Conservation (phyloP, 805 yeast species). For the Kodamaea sagamina region DNA sequence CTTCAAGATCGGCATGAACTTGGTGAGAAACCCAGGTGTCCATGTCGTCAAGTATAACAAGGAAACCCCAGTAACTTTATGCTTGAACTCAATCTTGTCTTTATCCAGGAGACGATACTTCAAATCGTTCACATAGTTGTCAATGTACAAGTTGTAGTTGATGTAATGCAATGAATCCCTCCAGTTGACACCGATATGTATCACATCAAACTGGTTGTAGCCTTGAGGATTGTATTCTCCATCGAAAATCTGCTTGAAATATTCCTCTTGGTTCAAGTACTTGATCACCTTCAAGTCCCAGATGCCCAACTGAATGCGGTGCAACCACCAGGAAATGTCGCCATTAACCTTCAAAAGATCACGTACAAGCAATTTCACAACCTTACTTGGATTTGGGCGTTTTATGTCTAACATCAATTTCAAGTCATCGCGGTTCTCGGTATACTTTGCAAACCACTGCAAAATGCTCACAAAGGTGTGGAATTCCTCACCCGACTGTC, state of each 20-base stretch:
- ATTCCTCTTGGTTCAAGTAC: constrained; percentile 41
- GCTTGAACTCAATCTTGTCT: constrained; percentile 21
- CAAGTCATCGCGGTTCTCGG: constrained; percentile 21
- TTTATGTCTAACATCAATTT: constrained; percentile 44
- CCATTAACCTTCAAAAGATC: constrained; percentile 30
- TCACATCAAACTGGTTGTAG: constrained; percentile 32
- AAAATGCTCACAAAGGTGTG: constrained; percentile 34
- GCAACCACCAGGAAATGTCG: constrained; percentile 41
- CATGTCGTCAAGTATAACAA: constrained; percentile 40
- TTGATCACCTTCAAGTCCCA: constrained; percentile 43
- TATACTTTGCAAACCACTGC: constrained; percentile 32
- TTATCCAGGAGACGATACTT: constrained; percentile 11
- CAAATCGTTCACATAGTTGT: constrained; percentile 17
- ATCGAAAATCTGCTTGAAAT: constrained; percentile 29
- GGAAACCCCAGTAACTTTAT: constrained; percentile 38
- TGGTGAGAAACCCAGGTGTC: constrained; percentile 35
- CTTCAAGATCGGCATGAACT: constrained; percentile 39
- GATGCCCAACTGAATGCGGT: constrained; percentile 40
- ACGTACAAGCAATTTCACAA: constrained; percentile 30
- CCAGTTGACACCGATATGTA: constrained; percentile 40
- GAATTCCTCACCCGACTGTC: constrained; percentile 34
- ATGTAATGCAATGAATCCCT: constrained; percentile 33
- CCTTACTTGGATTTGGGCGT: constrained; percentile 37
- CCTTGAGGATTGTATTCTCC: constrained; percentile 20
- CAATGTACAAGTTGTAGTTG: constrained; percentile 38